Evolutionary conservation across 192 early-diverging fungal species (phyloP).

Genomic region (Jimgerdemannia flammicorona): DNA sequence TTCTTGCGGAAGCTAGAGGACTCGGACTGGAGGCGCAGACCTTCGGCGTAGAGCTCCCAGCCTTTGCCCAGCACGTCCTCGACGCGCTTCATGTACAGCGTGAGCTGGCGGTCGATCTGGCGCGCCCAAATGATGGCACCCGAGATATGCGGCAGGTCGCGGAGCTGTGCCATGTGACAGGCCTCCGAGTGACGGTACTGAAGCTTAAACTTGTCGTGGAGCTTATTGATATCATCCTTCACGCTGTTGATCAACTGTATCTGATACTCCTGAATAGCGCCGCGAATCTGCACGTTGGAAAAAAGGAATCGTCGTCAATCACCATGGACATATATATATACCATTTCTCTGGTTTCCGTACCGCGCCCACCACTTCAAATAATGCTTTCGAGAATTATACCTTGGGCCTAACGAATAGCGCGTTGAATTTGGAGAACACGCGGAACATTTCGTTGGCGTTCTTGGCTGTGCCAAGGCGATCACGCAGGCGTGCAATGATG

Average conservation of each 20-base stretch:
- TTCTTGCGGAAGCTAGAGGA: slow-evolving; percentile 90
- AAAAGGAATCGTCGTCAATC: not conserved
- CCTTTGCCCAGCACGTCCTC: slow-evolving; percentile 97
- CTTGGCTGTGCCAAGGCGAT: slow-evolving; percentile 90
- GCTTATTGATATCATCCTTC: slow-evolving; percentile 94
- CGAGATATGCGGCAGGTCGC: slow-evolving; percentile 90
- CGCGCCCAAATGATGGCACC: slow-evolving; percentile 96
- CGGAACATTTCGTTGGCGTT: slow-evolving; percentile 99
- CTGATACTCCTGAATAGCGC: slow-evolving; percentile 99
- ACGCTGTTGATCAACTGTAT: slow-evolving; percentile 96
- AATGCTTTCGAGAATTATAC: slow-evolving; percentile 11
- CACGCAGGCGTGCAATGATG: slow-evolving; percentile 91
- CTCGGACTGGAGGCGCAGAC: slow-evolving; percentile 87
- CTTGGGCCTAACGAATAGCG: slow-evolving; percentile 97
- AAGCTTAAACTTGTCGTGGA: slow-evolving; percentile 95
- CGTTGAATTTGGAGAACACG: slow-evolving; percentile 99
- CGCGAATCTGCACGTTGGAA: slow-evolving; percentile 69
- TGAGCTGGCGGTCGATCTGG: slow-evolving; percentile 97
- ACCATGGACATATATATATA: not conserved
- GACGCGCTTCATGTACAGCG: slow-evolving; percentile 93
- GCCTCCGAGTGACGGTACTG: slow-evolving; percentile 90
- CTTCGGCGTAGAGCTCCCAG: slow-evolving; percentile 97
- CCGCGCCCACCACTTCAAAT: too few relatives aligned
- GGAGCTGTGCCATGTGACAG: slow-evolving; percentile 81
- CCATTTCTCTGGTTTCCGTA: not conserved